A percentile compares a stretch with the other conserved stretches of the same genome.
These are phyloP conservation scores for Chytriomyces confervae DNA, from an alignment of 192 early-diverging fungal species.

Conservation along the genomic window DNA sequence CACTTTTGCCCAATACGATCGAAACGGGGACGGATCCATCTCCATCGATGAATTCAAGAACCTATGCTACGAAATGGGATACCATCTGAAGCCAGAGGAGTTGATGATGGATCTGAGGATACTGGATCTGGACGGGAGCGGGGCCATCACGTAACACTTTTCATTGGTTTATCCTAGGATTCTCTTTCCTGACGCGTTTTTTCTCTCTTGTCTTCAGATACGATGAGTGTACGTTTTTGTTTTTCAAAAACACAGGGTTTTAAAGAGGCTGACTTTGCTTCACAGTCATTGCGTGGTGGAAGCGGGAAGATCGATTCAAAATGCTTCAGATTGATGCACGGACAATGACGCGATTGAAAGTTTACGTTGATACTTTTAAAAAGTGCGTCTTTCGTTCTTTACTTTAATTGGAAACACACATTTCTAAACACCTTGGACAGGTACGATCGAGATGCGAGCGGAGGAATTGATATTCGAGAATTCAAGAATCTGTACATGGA, in stretches of 20 bases:
- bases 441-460: slow-evolving; percentile 43
- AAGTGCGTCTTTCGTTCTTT: slow-evolving; percentile 2
- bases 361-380: slow-evolving; percentile 4
- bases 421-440: not conserved
- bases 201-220: not conserved
- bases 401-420: not conserved
- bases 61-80: slow-evolving; percentile 50
- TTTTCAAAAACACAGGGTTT: not conserved
- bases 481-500: slow-evolving; percentile 44
- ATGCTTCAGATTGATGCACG: slow-evolving; percentile 32
- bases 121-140: slow-evolving; percentile 29
- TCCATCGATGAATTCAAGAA: slow-evolving; percentile 38
- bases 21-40: slow-evolving; percentile 35
- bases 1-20: slow-evolving; percentile 39
- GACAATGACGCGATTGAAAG: not conserved
- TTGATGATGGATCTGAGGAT: slow-evolving; percentile 42
- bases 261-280: not conserved
- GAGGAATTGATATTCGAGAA: slow-evolving; percentile 46
- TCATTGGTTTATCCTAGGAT: not conserved
- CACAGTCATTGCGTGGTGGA: slow-evolving; percentile 50
- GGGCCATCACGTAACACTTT: slow-evolving; percentile 12
- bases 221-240: slow-evolving; percentile 25
- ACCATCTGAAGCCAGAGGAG: slow-evolving; percentile 41
- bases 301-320: slow-evolving; percentile 41
- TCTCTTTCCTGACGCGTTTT: too few species aligned